Evolutionary conservation across 805 yeast genomes (phyloP).

Genomic region (Cyberlindnera sargentensis): DNA sequence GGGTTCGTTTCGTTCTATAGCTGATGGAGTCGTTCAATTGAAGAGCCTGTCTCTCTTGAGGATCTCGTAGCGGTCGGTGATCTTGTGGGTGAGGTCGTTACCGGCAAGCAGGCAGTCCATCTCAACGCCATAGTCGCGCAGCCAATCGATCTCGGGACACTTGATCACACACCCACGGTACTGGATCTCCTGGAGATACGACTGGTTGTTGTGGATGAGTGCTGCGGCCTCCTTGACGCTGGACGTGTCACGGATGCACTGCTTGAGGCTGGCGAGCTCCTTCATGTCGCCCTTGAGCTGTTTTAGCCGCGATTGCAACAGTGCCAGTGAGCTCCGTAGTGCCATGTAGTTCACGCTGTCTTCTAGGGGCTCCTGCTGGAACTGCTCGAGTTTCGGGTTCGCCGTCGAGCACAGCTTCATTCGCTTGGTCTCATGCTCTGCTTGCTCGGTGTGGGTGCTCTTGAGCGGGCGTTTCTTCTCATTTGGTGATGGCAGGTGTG

Average conservation of each 20-base stretch:
- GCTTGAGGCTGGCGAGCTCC: slow-evolving; percentile 17
- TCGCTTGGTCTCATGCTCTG: too few species aligned
- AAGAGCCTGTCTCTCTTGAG: slow-evolving; percentile 21
- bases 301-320: slow-evolving; percentile 14
- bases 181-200: slow-evolving; percentile 21
- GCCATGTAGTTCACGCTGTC: slow-evolving; percentile 20
- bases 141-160: slow-evolving; percentile 22
- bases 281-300: slow-evolving; percentile 16
- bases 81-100: slow-evolving; percentile 5
- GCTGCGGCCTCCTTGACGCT: slow-evolving; percentile 13
- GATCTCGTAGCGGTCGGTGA: slow-evolving; percentile 22
- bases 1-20: neutral
- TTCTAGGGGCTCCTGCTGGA: slow-evolving; percentile 13
- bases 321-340: slow-evolving; percentile 17
- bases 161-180: slow-evolving; percentile 20
- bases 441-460: neutral
- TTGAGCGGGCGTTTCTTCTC: slow-evolving; percentile 9
- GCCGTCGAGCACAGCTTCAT: neutral
- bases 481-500: neutral
- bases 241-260: slow-evolving; percentile 10
- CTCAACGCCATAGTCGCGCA: slow-evolving; percentile 18
- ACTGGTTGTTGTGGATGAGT: slow-evolving; percentile 10
- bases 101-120: slow-evolving; percentile 7
- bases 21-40: neutral
- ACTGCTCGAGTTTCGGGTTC: slow-evolving; percentile 7